A percentile compares a stretch with the other conserved stretches of the same genome.
Conservation (phyloP, 176 grass and related monocot genomes). For the Oryza coarctata region DNA sequence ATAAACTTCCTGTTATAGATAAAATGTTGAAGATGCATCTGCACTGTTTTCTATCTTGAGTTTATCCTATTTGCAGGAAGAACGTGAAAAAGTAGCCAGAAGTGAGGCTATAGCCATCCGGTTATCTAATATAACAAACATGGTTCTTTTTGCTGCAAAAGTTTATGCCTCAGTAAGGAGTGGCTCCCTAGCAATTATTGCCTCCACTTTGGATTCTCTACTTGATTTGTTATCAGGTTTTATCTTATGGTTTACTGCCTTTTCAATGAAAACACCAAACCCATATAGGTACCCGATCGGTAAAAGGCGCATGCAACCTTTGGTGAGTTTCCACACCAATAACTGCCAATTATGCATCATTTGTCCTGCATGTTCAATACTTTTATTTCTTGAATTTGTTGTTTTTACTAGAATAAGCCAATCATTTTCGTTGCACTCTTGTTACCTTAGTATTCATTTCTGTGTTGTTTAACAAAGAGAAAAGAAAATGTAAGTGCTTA, state of each 20-base stretch:
- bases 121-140: constrained; percentile 72
- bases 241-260: constrained; percentile 78
- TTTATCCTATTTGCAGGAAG: constrained; percentile 52
- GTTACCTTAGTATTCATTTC: background rate
- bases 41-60: background rate
- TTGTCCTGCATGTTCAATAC: background rate
- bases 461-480: background rate
- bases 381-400: background rate
- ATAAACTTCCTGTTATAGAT: background rate
- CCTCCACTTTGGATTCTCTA: constrained; percentile 73
- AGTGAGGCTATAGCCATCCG: constrained; percentile 55
- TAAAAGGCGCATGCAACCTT: constrained; percentile 81
- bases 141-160: constrained; percentile 81
- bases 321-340: constrained; percentile 57
- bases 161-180: constrained; percentile 64
- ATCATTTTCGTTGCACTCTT: background rate
- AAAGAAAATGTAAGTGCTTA: background rate
- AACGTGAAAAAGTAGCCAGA: constrained; percentile 47
- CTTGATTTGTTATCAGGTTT: constrained; percentile 64
- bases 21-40: background rate
- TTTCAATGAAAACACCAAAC: constrained; percentile 75
- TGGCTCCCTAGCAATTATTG: constrained; percentile 65
- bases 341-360: background rate
- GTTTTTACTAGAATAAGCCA: background rate
- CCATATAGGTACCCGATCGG: constrained; percentile 77